These are phyloP conservation scores for Geranium incanum DNA, from an alignment of 441 rosid genomes.

Conservation along the genomic window DNA sequence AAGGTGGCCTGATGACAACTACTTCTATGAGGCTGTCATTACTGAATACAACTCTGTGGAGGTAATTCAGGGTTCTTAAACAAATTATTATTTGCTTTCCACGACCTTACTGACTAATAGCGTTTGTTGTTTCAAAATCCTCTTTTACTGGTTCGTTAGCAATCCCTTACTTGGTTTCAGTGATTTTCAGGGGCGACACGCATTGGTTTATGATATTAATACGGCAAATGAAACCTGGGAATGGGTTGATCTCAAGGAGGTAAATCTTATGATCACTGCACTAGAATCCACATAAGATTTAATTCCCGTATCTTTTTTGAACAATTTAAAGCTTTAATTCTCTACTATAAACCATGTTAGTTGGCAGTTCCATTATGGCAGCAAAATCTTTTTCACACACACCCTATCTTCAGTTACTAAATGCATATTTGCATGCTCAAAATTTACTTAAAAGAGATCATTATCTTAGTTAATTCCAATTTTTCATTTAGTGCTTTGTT, in stretches of 20 bases:
- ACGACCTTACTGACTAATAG: conserved; percentile 1
- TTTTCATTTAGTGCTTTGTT: background rate
- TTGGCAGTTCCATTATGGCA: background rate
- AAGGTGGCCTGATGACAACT: conserved; percentile 88
- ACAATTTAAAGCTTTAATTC: background rate
- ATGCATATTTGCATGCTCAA: background rate
- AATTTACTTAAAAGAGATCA: background rate
- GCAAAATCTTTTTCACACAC: background rate
- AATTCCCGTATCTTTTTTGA: background rate
- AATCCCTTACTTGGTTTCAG: conserved; percentile 5
- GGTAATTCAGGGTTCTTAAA: conserved; percentile 32
- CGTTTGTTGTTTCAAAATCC: background rate
- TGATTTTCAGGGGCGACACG: conserved; percentile 66
- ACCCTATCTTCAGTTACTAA: background rate
- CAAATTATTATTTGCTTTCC: conserved; percentile 14
- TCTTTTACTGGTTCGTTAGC: background rate
- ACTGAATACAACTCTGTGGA: conserved; percentile 62
- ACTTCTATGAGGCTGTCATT: conserved; percentile 83
- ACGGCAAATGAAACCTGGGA: conserved; percentile 90
- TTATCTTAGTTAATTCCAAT: background rate
- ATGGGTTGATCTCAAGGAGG: conserved; percentile 99
- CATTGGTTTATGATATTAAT: conserved; percentile 85
- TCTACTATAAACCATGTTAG: background rate
- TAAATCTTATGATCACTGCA: conserved; percentile 25
- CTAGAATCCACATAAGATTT: background rate